Evolutionary conservation across 2,329 filamentous ascomycete species (phyloP), one percentile per base, ranked within the genome.

Genomic region (Diaporthe ilicicola): DNA sequence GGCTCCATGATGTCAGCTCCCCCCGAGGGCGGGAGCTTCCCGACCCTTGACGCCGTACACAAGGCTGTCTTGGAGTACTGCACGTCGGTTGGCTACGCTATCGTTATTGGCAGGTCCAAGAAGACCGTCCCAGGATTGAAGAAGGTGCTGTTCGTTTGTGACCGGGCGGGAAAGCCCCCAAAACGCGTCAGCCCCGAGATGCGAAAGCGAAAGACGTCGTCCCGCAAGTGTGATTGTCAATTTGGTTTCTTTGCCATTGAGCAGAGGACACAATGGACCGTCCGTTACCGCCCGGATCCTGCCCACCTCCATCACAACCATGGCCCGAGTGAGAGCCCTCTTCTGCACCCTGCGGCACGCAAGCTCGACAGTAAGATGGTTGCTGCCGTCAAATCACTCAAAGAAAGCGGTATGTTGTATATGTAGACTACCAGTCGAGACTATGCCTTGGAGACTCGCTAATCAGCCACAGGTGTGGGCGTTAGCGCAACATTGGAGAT

Each of bases 211-310:
- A 90, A 90, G 77, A 92, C 90, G 1, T 91, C 90, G 10, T 91
- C 89, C n/a, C 85, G 90, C 55, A 92, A 92, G 76, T 91, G 90
- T 75, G 89, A 91, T 75, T 92, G 90, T 73, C 88, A 89, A 37
- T 92, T 92, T 78, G 90, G 90, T n/a, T 91, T 92, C 78, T 92
- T 91, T 74, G 90, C 90, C 69, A 89, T 92, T 48, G 90, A 92
- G 78, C 89, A 91, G 76, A 84, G 90, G 71, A 91, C 89, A 0
- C 89, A 91, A 74, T 92, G 90, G 90, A 89, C 89, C 0, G 87
- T 92, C 70, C 85, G 90, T 66, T 91, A 91, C 76, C 87, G 90
- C 5, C 90, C 90, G 2, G 87, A 91, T 73, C 79, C 83, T 7
- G 77, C 83, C 65, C 89, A 91, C 76, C 80, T 91, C 50, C 80